A percentile compares a stretch with the other conserved stretches of the same genome.
These are phyloP conservation scores for Trypanosoma vivax DNA, from an alignment of 208 protist genomes.

Conservation along the genomic window DNA sequence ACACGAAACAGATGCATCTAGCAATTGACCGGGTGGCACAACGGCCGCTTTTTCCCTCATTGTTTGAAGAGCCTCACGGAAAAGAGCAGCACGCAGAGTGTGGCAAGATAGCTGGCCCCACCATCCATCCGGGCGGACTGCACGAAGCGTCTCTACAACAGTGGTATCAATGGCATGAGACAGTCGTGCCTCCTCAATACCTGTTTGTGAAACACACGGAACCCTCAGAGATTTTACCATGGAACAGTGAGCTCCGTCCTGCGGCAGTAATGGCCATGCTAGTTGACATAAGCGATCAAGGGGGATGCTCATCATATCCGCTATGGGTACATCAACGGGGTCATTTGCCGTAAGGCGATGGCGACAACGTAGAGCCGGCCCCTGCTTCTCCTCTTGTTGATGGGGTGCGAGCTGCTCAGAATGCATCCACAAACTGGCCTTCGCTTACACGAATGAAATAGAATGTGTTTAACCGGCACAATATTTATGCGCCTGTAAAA, in stretches of 20 bases:
- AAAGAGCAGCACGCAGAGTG: constrained; percentile 13
- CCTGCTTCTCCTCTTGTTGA: not conserved
- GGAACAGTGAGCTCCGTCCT: not conserved
- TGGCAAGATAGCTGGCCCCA: constrained; percentile 16
- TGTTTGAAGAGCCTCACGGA: constrained; percentile 11
- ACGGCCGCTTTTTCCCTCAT: constrained; percentile 5
- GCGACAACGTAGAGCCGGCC: not conserved
- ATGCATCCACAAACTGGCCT: constrained; percentile 12
- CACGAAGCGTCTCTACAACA: constrained; percentile 5
- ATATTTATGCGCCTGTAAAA: too few species aligned
- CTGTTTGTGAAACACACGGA: constrained; percentile 3
- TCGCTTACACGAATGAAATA: too few species aligned
- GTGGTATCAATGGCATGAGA: constrained; percentile 4
- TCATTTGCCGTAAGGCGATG: constrained; percentile 9
- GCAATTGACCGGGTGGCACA: not conserved
- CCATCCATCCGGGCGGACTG: not conserved
- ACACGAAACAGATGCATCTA: not conserved
- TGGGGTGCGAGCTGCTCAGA: not conserved
- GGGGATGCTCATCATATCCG: constrained; percentile 44
- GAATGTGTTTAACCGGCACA: too few species aligned
- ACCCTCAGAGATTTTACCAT: not conserved
- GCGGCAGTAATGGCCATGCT: constrained; percentile 40
- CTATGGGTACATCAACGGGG: constrained; percentile 20
- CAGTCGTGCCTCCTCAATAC: constrained; percentile 9
- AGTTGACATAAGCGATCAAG: constrained; percentile 28